Percentiles rank a stretch among this genome's conserved stretches.
These are phyloP conservation scores for Biscutella laevigata DNA, from an alignment of 441 rosid species.

Conservation along the genomic window DNA sequence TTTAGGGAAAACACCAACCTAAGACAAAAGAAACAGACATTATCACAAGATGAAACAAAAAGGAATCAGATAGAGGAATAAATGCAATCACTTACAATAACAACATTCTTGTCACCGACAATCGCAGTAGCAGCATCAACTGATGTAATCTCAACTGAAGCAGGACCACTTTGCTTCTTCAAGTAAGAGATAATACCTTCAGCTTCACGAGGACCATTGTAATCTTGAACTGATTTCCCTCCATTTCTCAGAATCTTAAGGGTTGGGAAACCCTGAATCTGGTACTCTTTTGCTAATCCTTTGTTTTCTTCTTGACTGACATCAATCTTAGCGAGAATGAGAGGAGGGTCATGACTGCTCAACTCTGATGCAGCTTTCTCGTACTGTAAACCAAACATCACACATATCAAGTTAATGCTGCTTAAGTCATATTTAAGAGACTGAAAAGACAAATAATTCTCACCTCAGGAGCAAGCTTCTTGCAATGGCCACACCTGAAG, in stretches of 20 bases:
- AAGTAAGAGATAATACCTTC: constrained; percentile 78
- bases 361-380: constrained; percentile 83
- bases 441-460: neutral
- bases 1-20: constrained; percentile 90
- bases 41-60: neutral
- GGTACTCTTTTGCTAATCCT: constrained; percentile 47
- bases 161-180: constrained; percentile 88
- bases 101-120: constrained; percentile 58
- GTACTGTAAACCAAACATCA: constrained; percentile 41
- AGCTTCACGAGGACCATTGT: constrained; percentile 89
- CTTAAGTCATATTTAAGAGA: too few relatives aligned
- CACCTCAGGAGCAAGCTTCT: constrained; percentile 96
- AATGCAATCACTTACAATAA: constrained; percentile 44
- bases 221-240: constrained; percentile 65
- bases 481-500: constrained; percentile 93
- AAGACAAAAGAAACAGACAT: constrained; percentile 17
- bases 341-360: constrained; percentile 58
- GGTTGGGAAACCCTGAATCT: constrained; percentile 78
- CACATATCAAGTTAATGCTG: neutral
- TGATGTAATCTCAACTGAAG: constrained; percentile 75
- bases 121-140: constrained; percentile 48
- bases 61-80: neutral
- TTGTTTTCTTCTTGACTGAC: constrained; percentile 71
- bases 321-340: constrained; percentile 79
- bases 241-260: constrained; percentile 80